Evolutionary conservation across 345 rosid species (phyloP).

Genomic region (Nephelium lappaceum): DNA sequence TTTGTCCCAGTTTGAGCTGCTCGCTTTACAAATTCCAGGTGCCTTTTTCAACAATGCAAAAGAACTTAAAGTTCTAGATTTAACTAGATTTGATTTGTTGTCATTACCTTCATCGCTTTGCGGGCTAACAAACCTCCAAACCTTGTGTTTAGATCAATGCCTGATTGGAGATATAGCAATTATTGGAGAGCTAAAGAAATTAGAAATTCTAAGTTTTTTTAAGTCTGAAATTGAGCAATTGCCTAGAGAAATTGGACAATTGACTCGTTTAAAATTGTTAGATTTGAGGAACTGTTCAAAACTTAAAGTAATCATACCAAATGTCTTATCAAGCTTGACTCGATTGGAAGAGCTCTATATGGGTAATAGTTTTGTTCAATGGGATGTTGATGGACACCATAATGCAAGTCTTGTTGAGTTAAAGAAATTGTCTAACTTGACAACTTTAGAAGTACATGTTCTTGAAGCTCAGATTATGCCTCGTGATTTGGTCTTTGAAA

Average conservation of each 20-base stretch:
- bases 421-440: slow-evolving; percentile 14
- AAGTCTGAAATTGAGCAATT: slow-evolving; percentile 11
- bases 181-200: slow-evolving; percentile 5
- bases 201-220: slow-evolving; percentile 1
- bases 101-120: slow-evolving; percentile 22
- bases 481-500: background rate
- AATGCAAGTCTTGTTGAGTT: slow-evolving; percentile 28
- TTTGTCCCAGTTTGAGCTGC: background rate
- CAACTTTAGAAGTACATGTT: slow-evolving; percentile 11
- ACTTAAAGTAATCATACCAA: slow-evolving; percentile 23
- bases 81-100: background rate
- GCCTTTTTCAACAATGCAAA: slow-evolving; percentile 18
- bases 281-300: slow-evolving; percentile 19
- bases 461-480: slow-evolving; percentile 19
- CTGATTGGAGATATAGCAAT: background rate
- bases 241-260: slow-evolving; percentile 13
- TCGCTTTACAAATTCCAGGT: background rate
- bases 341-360: slow-evolving; percentile 26
- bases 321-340: slow-evolving; percentile 14
- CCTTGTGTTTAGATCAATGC: slow-evolving; percentile 13
- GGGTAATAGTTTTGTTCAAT: slow-evolving; percentile 10
- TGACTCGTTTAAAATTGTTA: slow-evolving; percentile 17
- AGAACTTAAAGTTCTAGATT: slow-evolving; percentile 29
- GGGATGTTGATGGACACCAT: slow-evolving; percentile 16
- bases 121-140: slow-evolving; percentile 12